Conservation (phyloP, 495 filamentous ascomycete genomes). For the Paragyromitra xinjiangensis region DNA sequence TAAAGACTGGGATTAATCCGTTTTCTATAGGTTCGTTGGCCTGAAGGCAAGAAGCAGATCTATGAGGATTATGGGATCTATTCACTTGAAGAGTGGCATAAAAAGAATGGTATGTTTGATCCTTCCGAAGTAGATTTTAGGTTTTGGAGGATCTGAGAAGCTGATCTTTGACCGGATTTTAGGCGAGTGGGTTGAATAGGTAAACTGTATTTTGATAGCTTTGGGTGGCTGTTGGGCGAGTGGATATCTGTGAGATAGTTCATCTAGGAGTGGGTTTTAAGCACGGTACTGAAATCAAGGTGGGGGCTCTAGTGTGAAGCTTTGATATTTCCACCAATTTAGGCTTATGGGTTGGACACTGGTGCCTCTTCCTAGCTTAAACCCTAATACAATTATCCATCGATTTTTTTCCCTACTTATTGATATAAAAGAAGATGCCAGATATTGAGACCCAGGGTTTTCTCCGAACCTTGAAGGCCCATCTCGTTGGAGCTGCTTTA, state of each 20-base stretch:
- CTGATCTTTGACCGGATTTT: neutral
- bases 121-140: neutral
- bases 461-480: neutral
- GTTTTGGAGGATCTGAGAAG: neutral
- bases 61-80: conserved; percentile 60
- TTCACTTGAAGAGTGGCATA: conserved; percentile 67
- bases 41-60: conserved; percentile 64
- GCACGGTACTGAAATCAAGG: no score
- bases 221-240: neutral
- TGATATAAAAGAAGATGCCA: no score
- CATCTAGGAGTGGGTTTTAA: neutral
- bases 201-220: neutral
- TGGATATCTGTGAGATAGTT: neutral
- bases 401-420: no score
- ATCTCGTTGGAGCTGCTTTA: neutral
- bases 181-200: conserved; percentile 44
- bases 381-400: no score
- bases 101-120: conserved; percentile 58
- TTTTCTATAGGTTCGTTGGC: conserved; percentile 34
- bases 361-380: no score
- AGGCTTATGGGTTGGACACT: no score
- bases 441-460: neutral
- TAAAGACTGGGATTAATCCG: neutral
- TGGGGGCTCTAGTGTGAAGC: no score
- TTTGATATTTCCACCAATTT: no score